Base-by-base conservation (phyloP, 164 flowering plant genomes). In the Aristolochia californica region DNA sequence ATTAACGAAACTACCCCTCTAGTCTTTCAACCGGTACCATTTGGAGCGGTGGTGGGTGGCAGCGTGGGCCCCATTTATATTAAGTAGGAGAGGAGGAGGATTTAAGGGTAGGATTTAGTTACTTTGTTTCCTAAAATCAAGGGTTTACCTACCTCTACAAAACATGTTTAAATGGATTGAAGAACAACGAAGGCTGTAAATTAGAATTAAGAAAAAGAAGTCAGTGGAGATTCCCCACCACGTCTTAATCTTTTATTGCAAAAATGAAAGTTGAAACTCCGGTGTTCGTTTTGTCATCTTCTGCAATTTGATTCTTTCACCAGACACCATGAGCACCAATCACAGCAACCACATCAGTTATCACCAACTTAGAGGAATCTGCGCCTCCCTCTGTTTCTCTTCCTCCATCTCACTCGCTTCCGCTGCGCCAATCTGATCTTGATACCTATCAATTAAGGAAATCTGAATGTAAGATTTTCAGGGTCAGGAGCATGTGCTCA, bases 401-500 rank as follows among this genome's bases (percentile, higher is more conserved):
- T 17, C 50, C 5, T 47, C n/a, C n/a, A n/a, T n/a, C n/a, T n/a
- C n/a, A n/a, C n/a, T n/a, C n/a, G n/a, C n/a, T n/a, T n/a, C n/a
- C n/a, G n/a, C n/a, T n/a, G n/a, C n/a, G n/a, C n/a, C n/a, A n/a
- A 34, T 34, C 40, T 34, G 40, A 34, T 34, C 40, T 9, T 34
- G 40, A 12, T 34, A 34, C 10, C 40, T 34, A 34, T 34, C 40
- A 34, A 34, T 34, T 34, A 26, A 54, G 56, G 21, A n/a, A 26
- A 26, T 54, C 51, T 45, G 27, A 24, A 45, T 45, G 60, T 25
- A 57, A 27, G 60, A 57, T 57, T 57, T 57, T 30, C 22, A 30
- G 54, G 27, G 62, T 30, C 44, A 40, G 62, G 14, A 48, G 62
- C 62, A 59, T 48, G 62, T 59, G 62, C 62, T 21, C 15, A 20